Percentiles rank a stretch among this genome's conserved stretches.
Evolutionary conservation across 768 basidiomycete genomes (phyloP).

Genomic region (Rhizopogon vesiculosus): DNA sequence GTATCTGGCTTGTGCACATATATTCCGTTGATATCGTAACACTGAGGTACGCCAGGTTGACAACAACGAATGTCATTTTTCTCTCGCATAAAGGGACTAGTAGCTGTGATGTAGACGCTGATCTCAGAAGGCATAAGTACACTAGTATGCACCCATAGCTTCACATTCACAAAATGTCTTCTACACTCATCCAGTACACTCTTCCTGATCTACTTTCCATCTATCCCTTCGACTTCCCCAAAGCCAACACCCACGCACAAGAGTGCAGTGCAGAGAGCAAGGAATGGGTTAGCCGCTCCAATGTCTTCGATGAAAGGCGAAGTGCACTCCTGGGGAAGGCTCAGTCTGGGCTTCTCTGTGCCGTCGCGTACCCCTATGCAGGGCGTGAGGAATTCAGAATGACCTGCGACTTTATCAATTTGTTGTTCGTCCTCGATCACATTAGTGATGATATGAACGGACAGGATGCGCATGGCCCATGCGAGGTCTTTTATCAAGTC

Average conservation of each 20-base stretch:
- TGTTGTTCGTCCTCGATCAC: conserved; percentile 44
- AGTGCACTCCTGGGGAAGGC: conserved; percentile 51
- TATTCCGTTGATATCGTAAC: too few species aligned
- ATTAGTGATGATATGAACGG: too few species aligned
- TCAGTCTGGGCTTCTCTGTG: conserved; percentile 56
- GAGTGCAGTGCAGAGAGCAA: conserved; percentile 52
- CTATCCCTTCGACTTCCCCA: conserved; percentile 40
- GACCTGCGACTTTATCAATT: conserved; percentile 59
- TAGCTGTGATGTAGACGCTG: too few species aligned
- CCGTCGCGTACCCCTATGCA: conserved; percentile 56
- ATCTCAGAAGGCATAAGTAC: too few species aligned
- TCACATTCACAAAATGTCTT: neutral
- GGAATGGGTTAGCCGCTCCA: conserved; percentile 56
- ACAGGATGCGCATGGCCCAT: too few species aligned
- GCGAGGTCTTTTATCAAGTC: too few species aligned
- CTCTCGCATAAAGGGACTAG: too few species aligned
- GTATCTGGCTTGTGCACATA: too few species aligned
- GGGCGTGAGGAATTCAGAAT: conserved; percentile 55
- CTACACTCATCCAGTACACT: conserved; percentile 30
- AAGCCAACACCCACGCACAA: conserved; percentile 52
- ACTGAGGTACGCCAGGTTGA: too few species aligned
- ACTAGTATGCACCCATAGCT: too few species aligned
- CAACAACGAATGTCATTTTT: too few species aligned
- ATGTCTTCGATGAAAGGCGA: conserved; percentile 54
- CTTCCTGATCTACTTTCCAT: conserved; percentile 54